Evolutionary conservation across 2,329 filamentous ascomycete genomes (phyloP), one percentile per base, ranked within the genome.

Genomic region (Cordyceps fumosorosea): DNA sequence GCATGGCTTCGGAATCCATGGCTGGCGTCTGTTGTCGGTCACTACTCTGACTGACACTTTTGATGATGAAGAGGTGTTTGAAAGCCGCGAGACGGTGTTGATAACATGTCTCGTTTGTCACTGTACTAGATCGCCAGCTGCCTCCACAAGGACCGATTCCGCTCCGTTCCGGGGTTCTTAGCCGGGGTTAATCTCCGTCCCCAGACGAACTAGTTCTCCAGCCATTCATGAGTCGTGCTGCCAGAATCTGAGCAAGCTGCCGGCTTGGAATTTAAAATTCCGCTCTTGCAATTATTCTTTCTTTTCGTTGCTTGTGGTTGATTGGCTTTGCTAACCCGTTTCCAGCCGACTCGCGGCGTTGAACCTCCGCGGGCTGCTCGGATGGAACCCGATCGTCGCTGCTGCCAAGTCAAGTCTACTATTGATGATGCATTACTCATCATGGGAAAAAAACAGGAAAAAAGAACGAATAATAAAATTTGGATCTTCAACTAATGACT

Each of bases 1-100:
- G 84, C 59, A 78, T 68, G 59, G 69, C 71, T 44, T 67, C 65
- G 12, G 71, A 59, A 51, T 73, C 71, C 73, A 75, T 77, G 42
- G 48, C 65, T 77, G 42, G 48, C 65, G 51, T 48, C 16, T 44
- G 16, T 8, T 44, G 40, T 34, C 5, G 8, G 12, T 54, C 47
- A 10, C 6, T 29, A 32, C 20, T 6, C 6, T 5, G 20, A 24
- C 14, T n/a, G 18, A n/a, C 12, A n/a, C n/a, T n/a, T n/a, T n/a
- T 48, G n/a, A 29, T 57, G 44, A 48, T 37, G 55, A n/a, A 48
- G 55, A 5, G 18, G 42, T 18, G 18, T 20, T 16, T 2, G 18
- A 16, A 16, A 10, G n/a, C 29, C n/a, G 29, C 11, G 14, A 11
- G 18, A 12, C 16, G 8, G 26, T 22, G n/a, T 52, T n/a, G 18